These are phyloP conservation scores for Fusarium piperis DNA, from an alignment of 2,329 filamentous ascomycete species.

Conservation along the genomic window DNA sequence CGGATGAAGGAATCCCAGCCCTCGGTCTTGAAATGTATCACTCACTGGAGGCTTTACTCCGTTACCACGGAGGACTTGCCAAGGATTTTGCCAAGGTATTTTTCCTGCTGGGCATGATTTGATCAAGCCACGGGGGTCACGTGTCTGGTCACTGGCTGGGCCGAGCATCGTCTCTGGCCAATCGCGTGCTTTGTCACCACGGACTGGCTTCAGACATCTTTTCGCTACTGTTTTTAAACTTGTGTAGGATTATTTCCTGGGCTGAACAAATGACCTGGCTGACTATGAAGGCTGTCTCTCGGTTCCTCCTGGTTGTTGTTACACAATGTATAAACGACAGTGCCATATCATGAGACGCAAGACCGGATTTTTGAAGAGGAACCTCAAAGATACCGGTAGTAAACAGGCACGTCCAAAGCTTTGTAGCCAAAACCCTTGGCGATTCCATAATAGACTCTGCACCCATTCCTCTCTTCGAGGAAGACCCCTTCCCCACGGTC, in stretches of 20 bases:
- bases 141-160: not conserved
- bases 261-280: too few species aligned
- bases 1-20: not conserved
- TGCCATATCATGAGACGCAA: not conserved
- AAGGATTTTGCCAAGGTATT: not conserved
- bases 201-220: not conserved
- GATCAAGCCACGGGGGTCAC: not conserved
- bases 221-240: not conserved
- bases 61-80: not conserved
- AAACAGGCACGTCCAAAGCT: too few species aligned
- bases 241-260: too few species aligned
- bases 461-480: not conserved
- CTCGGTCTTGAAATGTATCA: not conserved
- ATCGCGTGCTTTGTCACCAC: not conserved
- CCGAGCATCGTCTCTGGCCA: too few species aligned
- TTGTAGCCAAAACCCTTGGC: not conserved
- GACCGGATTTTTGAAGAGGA: not conserved
- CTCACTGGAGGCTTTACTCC: not conserved
- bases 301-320: too few species aligned
- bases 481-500: not conserved
- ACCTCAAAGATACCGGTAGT: too few species aligned
- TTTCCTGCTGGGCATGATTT: too few species aligned
- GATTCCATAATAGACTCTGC: not conserved
- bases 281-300: too few species aligned
- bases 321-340: not conserved